These are phyloP conservation scores for Pseudogymnoascus pannorum DNA, from an alignment of 2,329 filamentous ascomycete species.

Conservation along the genomic window DNA sequence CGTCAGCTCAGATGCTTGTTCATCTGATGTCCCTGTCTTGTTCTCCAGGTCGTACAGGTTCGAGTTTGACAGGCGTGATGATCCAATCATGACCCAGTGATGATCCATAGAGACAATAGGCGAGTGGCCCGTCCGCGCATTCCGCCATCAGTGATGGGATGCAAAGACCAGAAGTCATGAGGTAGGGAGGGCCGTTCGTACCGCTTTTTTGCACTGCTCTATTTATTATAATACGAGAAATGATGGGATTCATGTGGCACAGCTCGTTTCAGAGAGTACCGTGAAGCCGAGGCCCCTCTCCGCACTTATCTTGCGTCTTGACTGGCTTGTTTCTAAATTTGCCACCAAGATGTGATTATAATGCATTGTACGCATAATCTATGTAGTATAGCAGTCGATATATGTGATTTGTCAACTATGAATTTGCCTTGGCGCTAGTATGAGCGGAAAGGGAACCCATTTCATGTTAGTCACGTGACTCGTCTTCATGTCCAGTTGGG, in stretches of 20 bases:
- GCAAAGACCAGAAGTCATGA: not conserved
- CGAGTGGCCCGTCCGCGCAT: not conserved
- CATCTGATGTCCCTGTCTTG: constrained; percentile 1
- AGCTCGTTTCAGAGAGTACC: not conserved
- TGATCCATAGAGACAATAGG: too few relatives aligned
- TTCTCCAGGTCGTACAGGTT: not conserved
- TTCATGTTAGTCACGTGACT: not conserved
- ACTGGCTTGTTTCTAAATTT: not conserved
- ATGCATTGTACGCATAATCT: not conserved
- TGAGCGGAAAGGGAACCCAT: too few relatives aligned
- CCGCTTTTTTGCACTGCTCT: not conserved
- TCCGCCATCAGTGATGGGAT: not conserved
- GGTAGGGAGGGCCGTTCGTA: not conserved
- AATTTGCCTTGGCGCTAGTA: not conserved
- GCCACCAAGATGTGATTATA: not conserved
- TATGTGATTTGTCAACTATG: not conserved
- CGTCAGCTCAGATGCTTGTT: not conserved
- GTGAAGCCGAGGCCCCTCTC: not conserved
- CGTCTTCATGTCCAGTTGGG: not conserved
- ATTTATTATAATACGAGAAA: not conserved
- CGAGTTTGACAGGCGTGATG: constrained; percentile 4
- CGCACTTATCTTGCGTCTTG: not conserved
- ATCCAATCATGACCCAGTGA: not conserved
- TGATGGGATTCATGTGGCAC: not conserved
- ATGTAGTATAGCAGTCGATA: not conserved